Percentiles rank a stretch among this genome's conserved stretches.
phyloP scores from a whole-genome alignment of 805 yeast species.

The Candida coquimbonensis region DNA sequence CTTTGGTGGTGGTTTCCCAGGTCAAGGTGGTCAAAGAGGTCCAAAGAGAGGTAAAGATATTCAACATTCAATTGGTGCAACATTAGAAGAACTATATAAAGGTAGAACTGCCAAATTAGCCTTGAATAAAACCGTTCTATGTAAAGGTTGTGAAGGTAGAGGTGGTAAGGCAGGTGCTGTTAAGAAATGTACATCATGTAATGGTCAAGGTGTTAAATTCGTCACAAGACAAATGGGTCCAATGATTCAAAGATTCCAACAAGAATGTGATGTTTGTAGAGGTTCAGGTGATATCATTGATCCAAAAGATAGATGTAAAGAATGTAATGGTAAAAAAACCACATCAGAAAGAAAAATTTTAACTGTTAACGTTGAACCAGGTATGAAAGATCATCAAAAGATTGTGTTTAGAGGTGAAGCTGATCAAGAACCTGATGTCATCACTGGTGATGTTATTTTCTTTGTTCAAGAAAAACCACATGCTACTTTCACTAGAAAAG shows the following conservation, averaged over 20 bases:
- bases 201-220: constrained; percentile 86
- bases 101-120: constrained; percentile 95
- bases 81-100: constrained; percentile 88
- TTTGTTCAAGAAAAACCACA: constrained; percentile 89
- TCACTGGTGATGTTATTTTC: constrained; percentile 95
- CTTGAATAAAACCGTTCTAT: constrained; percentile 81
- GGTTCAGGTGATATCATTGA: constrained; percentile 89
- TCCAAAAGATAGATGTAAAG: constrained; percentile 80
- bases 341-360: constrained; percentile 82
- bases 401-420: constrained; percentile 92
- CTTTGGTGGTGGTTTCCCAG: constrained; percentile 63
- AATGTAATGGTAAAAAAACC: constrained; percentile 86
- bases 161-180: constrained; percentile 95
- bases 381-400: constrained; percentile 93
- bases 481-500: constrained; percentile 75
- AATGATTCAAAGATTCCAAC: constrained; percentile 96
- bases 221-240: constrained; percentile 99
- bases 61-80: constrained; percentile 76
- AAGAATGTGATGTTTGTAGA: constrained; percentile 84
- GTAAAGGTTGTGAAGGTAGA: constrained; percentile 85
- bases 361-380: constrained; percentile 92
- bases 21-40: constrained; percentile 64
- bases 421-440: constrained; percentile 90
- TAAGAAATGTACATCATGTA: constrained; percentile 79
- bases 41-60: constrained; percentile 89